These are phyloP conservation scores for Phytophthora pluvialis DNA, from an alignment of 352 stramenopile species.

Conservation along the genomic window DNA sequence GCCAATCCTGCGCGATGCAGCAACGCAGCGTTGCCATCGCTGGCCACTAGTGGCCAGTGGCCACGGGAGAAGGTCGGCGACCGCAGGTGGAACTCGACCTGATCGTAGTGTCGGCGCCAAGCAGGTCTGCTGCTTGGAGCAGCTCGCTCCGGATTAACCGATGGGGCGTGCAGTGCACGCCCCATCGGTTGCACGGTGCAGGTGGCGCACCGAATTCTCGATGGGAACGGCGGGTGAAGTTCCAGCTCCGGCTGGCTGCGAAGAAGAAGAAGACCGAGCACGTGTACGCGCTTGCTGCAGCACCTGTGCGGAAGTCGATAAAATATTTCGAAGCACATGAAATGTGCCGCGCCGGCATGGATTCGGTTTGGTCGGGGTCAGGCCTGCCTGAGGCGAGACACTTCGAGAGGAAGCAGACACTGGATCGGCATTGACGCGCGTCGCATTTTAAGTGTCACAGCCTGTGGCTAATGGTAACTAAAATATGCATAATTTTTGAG, in stretches of 20 bases:
- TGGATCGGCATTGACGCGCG: too few species aligned
- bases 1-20: constrained; percentile 17
- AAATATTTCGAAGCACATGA: too few species aligned
- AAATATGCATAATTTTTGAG: too few species aligned
- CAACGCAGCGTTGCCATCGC: constrained; percentile 5
- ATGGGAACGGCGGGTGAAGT: constrained; percentile 22
- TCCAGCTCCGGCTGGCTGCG: constrained; percentile 5
- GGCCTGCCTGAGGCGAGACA: too few species aligned
- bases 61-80: too few species aligned
- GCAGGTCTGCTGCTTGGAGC: not conserved
- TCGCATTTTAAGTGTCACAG: too few species aligned
- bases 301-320: not conserved
- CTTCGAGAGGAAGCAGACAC: too few species aligned
- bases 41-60: too few species aligned
- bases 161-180: constrained; percentile 13
- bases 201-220: constrained; percentile 29
- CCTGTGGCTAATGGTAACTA: too few species aligned
- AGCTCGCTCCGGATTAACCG: constrained; percentile 18
- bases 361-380: too few species aligned
- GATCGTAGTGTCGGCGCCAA: constrained; percentile 20
- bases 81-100: constrained; percentile 1
- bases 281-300: not conserved
- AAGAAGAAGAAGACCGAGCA: constrained; percentile 8
- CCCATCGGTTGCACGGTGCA: too few species aligned
- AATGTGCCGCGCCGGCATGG: too few species aligned